Conservation (phyloP, 2,329 filamentous ascomycete genomes). For the Curvularia eragrostidis region DNA sequence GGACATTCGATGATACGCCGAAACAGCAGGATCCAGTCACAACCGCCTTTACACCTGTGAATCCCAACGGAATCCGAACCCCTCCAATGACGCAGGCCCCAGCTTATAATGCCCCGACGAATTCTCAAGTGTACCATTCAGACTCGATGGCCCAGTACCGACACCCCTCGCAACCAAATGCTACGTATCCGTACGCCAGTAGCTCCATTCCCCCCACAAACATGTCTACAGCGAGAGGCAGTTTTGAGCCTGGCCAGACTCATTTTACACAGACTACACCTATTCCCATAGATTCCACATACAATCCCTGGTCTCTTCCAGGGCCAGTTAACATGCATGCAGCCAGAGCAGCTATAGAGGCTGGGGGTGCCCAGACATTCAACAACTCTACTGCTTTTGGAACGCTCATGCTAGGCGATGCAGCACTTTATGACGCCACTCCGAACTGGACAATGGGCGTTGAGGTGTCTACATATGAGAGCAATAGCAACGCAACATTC, state of each 20-base stretch:
- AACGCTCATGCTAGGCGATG: constrained; percentile 4
- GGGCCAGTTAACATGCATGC: constrained; percentile 4
- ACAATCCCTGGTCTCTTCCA: not conserved
- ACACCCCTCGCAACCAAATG: not conserved
- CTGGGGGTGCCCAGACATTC: constrained; percentile 5
- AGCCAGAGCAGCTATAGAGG: constrained; percentile 7
- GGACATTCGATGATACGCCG: not conserved
- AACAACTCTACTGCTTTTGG: constrained; percentile 4
- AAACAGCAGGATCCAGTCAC: not conserved
- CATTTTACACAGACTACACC: not conserved
- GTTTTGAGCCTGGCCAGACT: not conserved
- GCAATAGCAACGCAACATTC: not conserved
- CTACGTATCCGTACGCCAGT: not conserved
- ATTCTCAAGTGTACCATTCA: not conserved
- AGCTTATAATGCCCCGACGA: constrained; percentile 1
- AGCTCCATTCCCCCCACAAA: not conserved
- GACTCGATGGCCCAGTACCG: not conserved
- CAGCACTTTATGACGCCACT: not conserved
- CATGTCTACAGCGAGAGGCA: not conserved
- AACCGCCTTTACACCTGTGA: constrained; percentile 21
- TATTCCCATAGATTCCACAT: not conserved
- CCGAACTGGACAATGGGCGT: not conserved
- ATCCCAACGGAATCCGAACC: constrained; percentile 3
- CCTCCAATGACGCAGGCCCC: not conserved
- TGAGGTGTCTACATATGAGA: constrained; percentile 2